Conservation (phyloP, 768 basidiomycete genomes). For the Agaricus subrufescens region DNA sequence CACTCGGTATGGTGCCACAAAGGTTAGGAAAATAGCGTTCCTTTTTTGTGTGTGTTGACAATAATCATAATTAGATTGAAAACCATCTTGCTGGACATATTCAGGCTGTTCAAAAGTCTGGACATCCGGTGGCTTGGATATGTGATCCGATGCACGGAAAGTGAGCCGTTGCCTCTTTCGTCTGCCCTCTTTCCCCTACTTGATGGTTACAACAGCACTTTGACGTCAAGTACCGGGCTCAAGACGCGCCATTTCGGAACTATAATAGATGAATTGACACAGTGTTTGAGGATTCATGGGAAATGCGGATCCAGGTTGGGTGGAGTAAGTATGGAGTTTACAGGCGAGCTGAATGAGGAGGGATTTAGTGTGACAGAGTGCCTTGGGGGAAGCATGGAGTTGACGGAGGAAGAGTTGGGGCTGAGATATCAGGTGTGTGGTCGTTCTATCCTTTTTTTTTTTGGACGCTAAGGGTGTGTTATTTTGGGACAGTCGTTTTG, state of each 20-base stretch:
- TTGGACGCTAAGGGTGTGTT: neutral
- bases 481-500: slow-evolving; percentile 66
- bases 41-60: neutral
- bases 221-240: slow-evolving; percentile 71
- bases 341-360: slow-evolving; percentile 85
- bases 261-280: slow-evolving; percentile 83
- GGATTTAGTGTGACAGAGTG: slow-evolving; percentile 97
- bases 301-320: slow-evolving; percentile 70
- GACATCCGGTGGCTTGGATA: slow-evolving; percentile 89
- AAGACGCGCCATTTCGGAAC: slow-evolving; percentile 90
- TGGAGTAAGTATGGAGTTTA: slow-evolving; percentile 86
- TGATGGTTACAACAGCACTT: slow-evolving; percentile 49
- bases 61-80: slow-evolving; percentile 51
- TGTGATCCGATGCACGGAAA: slow-evolving; percentile 99
- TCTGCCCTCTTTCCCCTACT: no score
- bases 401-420: slow-evolving; percentile 85
- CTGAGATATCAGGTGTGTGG: slow-evolving; percentile 75
- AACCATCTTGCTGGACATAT: slow-evolving; percentile 78
- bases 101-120: slow-evolving; percentile 67
- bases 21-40: slow-evolving; percentile 39
- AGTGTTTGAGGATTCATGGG: slow-evolving; percentile 78
- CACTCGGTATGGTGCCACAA: slow-evolving; percentile 87
- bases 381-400: slow-evolving; percentile 93
- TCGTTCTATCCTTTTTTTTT: neutral
- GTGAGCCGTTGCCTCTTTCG: slow-evolving; percentile 43